A percentile compares a stretch with the other conserved stretches of the same genome.
These are phyloP conservation scores for Mallotus nudiflorus DNA, from an alignment of 345 rosid species.

Conservation along the genomic window DNA sequence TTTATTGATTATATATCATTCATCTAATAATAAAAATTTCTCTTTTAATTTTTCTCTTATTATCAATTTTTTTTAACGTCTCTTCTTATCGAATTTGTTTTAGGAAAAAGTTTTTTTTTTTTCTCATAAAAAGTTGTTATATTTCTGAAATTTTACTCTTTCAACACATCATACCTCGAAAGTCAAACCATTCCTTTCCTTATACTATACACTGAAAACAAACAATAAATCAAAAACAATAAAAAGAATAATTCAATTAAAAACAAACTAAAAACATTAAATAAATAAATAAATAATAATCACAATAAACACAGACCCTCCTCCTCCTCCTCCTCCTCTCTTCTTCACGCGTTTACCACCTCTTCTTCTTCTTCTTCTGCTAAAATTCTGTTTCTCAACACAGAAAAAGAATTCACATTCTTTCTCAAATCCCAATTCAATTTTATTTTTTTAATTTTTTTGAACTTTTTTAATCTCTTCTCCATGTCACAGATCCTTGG, in stretches of 20 bases:
- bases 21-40: no score
- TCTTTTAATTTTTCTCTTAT: no score
- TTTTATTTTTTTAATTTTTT: neutral
- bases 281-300: neutral
- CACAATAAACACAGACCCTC: neutral
- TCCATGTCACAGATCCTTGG: conserved; percentile 31
- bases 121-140: no score
- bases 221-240: neutral
- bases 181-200: conserved; percentile 14
- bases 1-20: no score
- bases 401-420: neutral
- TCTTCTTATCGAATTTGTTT: no score
- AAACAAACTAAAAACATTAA: neutral
- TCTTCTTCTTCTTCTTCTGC: neutral
- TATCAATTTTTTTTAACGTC: no score
- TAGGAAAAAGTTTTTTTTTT: no score
- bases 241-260: neutral
- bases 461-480: no score
- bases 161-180: neutral
- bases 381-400: neutral
- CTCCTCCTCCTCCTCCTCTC: neutral
- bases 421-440: neutral
- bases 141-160: no score
- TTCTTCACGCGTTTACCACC: conserved; percentile 18
- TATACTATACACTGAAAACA: neutral